Evolutionary conservation across 2,329 filamentous ascomycete species (phyloP).

Genomic region (Phoma sp.): DNA sequence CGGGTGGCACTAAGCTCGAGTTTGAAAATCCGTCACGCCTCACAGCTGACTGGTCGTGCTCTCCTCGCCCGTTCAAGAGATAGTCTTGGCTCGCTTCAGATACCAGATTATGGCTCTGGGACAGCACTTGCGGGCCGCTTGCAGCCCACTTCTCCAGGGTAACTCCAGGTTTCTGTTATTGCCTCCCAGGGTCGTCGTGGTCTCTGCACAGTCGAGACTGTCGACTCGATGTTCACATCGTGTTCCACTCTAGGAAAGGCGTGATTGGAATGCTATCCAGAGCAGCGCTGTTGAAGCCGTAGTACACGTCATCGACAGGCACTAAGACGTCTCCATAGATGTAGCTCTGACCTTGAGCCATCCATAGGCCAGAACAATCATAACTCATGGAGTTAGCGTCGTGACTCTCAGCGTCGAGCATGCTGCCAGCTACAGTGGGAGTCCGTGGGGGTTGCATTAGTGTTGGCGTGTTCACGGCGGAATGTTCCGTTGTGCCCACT

Average conservation of each 20-base stretch:
- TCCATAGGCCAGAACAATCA: slow-evolving; percentile 19
- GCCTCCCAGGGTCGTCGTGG: too few species aligned
- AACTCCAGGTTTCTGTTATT: too few species aligned
- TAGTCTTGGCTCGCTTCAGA: too few species aligned
- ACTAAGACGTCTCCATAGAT: slow-evolving; percentile 22
- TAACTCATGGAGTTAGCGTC: slow-evolving; percentile 6
- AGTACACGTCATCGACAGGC: slow-evolving; percentile 34
- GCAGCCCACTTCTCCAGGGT: too few species aligned
- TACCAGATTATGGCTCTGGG: too few species aligned
- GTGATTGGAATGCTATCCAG: slow-evolving; percentile 30
- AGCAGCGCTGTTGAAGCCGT: slow-evolving; percentile 36
- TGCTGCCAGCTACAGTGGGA: background rate
- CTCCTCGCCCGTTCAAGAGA: too few species aligned
- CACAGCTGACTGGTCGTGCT: too few species aligned
- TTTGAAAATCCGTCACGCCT: too few species aligned
- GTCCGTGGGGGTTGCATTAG: slow-evolving; percentile 8
- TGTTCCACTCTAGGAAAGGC: slow-evolving; percentile 22
- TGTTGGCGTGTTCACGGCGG: slow-evolving; percentile 4
- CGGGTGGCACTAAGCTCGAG: too few species aligned
- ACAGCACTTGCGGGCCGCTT: too few species aligned
- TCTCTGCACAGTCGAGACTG: too few species aligned
- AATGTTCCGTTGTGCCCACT: slow-evolving; percentile 8
- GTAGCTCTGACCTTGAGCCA: slow-evolving; percentile 17
- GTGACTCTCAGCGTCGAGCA: background rate
- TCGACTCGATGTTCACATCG: too few species aligned